These are phyloP conservation scores for Neurospora discreta DNA, from an alignment of 495 filamentous ascomycete species.

Conservation along the genomic window DNA sequence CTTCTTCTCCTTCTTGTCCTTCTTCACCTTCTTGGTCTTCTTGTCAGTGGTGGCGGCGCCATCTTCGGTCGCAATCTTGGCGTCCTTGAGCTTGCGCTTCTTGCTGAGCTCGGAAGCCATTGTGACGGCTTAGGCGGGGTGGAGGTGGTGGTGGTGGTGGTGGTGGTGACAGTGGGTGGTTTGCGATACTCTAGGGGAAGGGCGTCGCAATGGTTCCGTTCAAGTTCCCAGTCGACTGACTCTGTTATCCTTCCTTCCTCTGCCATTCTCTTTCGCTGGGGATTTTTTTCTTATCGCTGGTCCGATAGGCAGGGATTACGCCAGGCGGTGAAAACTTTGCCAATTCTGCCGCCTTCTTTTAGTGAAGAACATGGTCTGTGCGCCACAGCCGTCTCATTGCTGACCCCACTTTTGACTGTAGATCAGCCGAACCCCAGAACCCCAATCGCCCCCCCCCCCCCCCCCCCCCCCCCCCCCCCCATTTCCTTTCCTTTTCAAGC, in stretches of 20 bases:
- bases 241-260: not conserved
- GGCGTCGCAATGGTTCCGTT: not conserved
- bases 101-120: conserved; percentile 35
- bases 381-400: not conserved
- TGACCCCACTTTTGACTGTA: not conserved
- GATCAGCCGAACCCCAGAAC: not conserved
- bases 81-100: conserved; percentile 37
- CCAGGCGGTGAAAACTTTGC: not conserved
- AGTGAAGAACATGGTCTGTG: not conserved
- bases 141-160: too few relatives aligned
- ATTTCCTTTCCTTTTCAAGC: too few relatives aligned
- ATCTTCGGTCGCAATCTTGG: conserved; percentile 20
- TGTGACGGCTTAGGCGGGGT: too few relatives aligned
- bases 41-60: conserved; percentile 11
- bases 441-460: not conserved
- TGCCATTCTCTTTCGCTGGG: not conserved
- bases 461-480: too few relatives aligned
- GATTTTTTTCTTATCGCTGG: not conserved
- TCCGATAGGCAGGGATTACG: not conserved
- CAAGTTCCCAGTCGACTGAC: not conserved
- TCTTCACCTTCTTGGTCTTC: conserved; percentile 22
- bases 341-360: not conserved
- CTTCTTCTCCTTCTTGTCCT: conserved; percentile 12
- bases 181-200: not conserved
- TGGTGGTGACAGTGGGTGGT: not conserved